Percentiles rank a stretch among this genome's conserved stretches.
These are phyloP conservation scores for Niveomyces coronatus DNA, from an alignment of 2,329 filamentous ascomycete genomes.

Conservation along the genomic window DNA sequence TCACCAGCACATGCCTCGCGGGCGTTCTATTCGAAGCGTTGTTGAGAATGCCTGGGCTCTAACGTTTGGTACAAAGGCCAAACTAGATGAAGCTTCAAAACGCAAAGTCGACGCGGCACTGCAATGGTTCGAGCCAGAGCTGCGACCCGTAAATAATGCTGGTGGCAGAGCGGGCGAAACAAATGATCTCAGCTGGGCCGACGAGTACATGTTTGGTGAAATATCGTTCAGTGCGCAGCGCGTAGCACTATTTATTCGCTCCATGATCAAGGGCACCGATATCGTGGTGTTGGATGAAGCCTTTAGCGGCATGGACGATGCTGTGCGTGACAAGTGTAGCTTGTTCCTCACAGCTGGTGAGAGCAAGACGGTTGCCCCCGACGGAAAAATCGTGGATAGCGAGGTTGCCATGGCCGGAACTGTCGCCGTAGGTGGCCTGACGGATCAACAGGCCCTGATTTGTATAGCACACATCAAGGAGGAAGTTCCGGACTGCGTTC, in stretches of 20 bases:
- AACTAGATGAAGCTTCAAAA: conserved; percentile 45
- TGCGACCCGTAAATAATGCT: conserved; percentile 43
- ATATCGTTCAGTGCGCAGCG: conserved; percentile 75
- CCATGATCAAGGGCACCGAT: conserved; percentile 70
- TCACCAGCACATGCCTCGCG: conserved; percentile 80
- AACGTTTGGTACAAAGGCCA: conserved; percentile 66
- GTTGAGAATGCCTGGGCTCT: conserved; percentile 86
- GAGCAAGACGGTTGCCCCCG: conserved; percentile 27
- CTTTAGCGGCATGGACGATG: conserved; percentile 75
- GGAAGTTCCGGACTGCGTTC: conserved; percentile 74
- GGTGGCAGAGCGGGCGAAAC: conserved; percentile 2
- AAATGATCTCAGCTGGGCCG: conserved; percentile 50
- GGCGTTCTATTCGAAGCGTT: conserved; percentile 60
- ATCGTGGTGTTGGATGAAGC: conserved; percentile 81
- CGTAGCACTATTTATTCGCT: conserved; percentile 72
- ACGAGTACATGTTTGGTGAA: conserved; percentile 57
- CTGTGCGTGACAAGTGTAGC: conserved; percentile 76
- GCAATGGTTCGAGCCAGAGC: conserved; percentile 65
- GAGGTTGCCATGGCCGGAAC: conserved; percentile 31
- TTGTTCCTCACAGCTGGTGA: conserved; percentile 64
- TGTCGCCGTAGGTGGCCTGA: conserved; percentile 51
- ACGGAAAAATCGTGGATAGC: conserved; percentile 34
- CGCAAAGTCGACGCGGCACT: conserved; percentile 59
- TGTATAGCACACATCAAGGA: conserved; percentile 86
- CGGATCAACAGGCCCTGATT: conserved; percentile 67